Evolutionary conservation across 2,329 filamentous ascomycete species (phyloP).

Genomic region (Fusarium hostae): DNA sequence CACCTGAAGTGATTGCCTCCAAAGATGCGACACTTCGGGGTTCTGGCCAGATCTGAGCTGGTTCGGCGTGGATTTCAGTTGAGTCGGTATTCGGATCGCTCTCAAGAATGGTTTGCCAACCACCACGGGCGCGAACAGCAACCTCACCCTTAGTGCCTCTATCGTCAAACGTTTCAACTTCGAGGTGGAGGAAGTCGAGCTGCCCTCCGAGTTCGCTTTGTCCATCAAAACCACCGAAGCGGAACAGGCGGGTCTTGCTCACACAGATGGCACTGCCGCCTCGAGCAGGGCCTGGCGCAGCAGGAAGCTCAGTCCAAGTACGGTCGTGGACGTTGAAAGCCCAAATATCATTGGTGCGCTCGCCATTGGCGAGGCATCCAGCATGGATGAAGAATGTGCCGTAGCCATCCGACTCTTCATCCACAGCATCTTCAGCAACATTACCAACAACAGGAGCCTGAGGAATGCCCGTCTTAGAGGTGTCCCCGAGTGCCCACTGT

Average conservation of each 20-base stretch:
- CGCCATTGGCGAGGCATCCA: constrained; percentile 73
- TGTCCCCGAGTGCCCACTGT: constrained; percentile 67
- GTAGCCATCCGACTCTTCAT: constrained; percentile 70
- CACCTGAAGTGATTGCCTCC: constrained; percentile 66
- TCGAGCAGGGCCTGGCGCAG: constrained; percentile 73
- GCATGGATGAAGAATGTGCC: constrained; percentile 81
- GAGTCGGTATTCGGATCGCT: constrained; percentile 48
- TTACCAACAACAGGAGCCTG: constrained; percentile 68
- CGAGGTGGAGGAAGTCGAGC: constrained; percentile 73
- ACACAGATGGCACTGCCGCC: constrained; percentile 76
- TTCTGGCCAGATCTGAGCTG: constrained; percentile 59
- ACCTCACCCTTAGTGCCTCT: constrained; percentile 60
- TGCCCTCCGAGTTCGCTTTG: constrained; percentile 74
- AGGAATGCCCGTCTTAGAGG: constrained; percentile 65
- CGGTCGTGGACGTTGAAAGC: constrained; percentile 74
- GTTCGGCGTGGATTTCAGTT: constrained; percentile 51
- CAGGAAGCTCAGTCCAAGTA: constrained; percentile 74
- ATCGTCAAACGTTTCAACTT: constrained; percentile 66
- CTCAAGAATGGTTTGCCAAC: constrained; percentile 65
- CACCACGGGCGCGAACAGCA: constrained; percentile 60
- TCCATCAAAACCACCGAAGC: constrained; percentile 85
- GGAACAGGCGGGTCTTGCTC: constrained; percentile 72
- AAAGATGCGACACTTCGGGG: constrained; percentile 65
- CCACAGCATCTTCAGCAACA: constrained; percentile 67
- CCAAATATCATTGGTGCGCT: constrained; percentile 77